Percentiles rank a stretch among this genome's conserved stretches.
Evolutionary conservation across 2,329 filamentous ascomycete species (phyloP).

Genomic region (Colletotrichum camelliae): DNA sequence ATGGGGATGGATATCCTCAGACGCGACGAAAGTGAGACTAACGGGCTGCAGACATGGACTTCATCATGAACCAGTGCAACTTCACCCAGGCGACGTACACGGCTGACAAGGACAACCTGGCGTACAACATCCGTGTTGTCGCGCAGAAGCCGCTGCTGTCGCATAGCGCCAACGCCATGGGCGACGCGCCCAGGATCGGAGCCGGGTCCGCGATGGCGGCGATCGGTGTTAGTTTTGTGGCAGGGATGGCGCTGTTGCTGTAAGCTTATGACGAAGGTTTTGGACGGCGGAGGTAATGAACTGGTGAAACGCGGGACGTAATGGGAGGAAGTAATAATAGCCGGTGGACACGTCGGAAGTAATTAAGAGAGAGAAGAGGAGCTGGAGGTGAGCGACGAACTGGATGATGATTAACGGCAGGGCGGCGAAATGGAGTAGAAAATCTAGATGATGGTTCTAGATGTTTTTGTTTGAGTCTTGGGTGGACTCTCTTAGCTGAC

Average conservation of each 20-base stretch:
- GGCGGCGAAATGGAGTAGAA: not conserved
- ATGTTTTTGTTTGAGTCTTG: not conserved
- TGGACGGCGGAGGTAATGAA: not conserved
- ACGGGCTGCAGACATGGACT: constrained; percentile 34
- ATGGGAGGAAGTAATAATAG: not conserved
- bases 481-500: not conserved
- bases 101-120: constrained; percentile 33
- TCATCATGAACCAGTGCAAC: constrained; percentile 40
- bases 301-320: not conserved
- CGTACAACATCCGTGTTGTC: constrained; percentile 37
- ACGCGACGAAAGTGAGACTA: not conserved
- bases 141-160: constrained; percentile 31
- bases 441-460: not conserved
- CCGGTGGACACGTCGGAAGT: not conserved
- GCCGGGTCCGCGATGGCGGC: not conserved
- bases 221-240: not conserved
- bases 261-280: not conserved
- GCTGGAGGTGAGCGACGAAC: not conserved
- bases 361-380: not conserved
- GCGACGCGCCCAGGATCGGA: not conserved
- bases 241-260: constrained; percentile 3
- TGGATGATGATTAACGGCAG: not conserved
- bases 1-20: too few relatives aligned
- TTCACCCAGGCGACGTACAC: constrained; percentile 35
- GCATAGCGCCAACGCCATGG: not conserved